phyloP scores from a whole-genome alignment of 1,284 basidiomycete species.

The Leccinum insolens region DNA sequence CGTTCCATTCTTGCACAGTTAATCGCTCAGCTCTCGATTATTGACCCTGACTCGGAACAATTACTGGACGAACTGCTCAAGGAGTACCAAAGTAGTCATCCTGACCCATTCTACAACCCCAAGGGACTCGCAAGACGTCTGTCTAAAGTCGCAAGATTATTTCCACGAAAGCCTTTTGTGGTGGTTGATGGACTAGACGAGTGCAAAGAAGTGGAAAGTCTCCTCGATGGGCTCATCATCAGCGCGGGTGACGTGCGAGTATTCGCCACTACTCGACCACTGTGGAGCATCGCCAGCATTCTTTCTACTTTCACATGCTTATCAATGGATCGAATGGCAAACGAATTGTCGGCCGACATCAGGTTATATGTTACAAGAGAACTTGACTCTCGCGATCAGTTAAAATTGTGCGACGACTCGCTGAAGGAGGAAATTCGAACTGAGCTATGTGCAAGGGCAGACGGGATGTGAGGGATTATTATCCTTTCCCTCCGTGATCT shows the following conservation, averaged over 20 bases:
- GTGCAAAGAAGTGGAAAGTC: constrained; percentile 7
- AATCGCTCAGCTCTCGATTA: background rate
- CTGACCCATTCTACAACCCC: constrained; percentile 9
- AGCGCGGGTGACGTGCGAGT: background rate
- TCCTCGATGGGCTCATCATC: constrained; percentile 4
- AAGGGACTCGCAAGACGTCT: constrained; percentile 5
- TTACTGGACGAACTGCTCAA: constrained; percentile 16
- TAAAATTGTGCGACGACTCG: background rate
- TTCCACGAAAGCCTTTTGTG: constrained; percentile 3
- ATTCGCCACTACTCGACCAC: constrained; percentile 9
- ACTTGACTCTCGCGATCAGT: constrained; percentile 7
- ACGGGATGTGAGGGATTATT: constrained; percentile 4
- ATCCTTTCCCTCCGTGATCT: too few relatives aligned
- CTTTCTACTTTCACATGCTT: constrained; percentile 5
- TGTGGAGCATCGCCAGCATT: background rate
- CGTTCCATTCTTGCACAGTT: constrained; percentile 18
- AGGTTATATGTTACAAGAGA: constrained; percentile 6
- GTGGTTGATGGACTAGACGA: constrained; percentile 20
- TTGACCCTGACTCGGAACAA: background rate
- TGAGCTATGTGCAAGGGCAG: constrained; percentile 3
- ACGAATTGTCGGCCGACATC: constrained; percentile 10
- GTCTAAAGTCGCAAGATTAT: constrained; percentile 3
- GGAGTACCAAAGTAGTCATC: background rate
- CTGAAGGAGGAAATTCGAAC: constrained; percentile 12
- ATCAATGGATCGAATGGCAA: constrained; percentile 11